A percentile compares a stretch with the other conserved stretches of the same genome.
phyloP scores from a whole-genome alignment of 2,329 filamentous ascomycete species.

The Calonectria pseudoreteaudii region DNA sequence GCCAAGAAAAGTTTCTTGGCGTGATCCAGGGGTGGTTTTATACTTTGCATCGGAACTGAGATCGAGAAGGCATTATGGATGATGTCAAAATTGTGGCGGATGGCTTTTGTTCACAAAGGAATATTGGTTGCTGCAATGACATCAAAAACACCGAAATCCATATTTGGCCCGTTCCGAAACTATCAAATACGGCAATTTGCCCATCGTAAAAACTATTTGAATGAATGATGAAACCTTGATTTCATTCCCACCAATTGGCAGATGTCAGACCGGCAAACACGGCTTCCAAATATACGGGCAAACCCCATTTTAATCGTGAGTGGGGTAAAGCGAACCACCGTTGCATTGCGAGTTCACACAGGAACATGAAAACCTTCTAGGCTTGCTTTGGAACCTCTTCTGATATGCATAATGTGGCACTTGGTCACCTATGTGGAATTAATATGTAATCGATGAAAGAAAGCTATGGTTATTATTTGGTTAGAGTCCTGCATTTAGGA shows the following conservation, averaged over 20 bases:
- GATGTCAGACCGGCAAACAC: neutral
- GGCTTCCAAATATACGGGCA: neutral
- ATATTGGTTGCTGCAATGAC: neutral
- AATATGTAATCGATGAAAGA: too few relatives aligned
- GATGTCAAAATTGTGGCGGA: too few relatives aligned
- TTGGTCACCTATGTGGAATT: too few relatives aligned
- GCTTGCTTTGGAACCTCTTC: too few relatives aligned
- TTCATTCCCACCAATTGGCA: constrained; percentile 3
- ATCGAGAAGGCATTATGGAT: too few relatives aligned
- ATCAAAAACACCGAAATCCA: neutral
- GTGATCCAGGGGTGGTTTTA: neutral
- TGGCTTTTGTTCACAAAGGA: neutral
- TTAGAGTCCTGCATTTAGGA: neutral
- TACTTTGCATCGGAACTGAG: neutral
- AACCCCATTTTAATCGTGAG: neutral
- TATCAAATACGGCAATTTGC: neutral
- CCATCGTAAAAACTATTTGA: neutral
- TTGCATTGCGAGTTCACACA: neutral
- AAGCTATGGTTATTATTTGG: neutral
- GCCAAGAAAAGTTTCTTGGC: neutral
- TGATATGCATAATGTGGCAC: too few relatives aligned
- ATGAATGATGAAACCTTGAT: neutral
- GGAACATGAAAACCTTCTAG: too few relatives aligned
- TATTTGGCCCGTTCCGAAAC: neutral
- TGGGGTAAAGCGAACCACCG: neutral